Conservation (phyloP, 1,284 basidiomycete genomes). For the Tilletia horrida region DNA sequence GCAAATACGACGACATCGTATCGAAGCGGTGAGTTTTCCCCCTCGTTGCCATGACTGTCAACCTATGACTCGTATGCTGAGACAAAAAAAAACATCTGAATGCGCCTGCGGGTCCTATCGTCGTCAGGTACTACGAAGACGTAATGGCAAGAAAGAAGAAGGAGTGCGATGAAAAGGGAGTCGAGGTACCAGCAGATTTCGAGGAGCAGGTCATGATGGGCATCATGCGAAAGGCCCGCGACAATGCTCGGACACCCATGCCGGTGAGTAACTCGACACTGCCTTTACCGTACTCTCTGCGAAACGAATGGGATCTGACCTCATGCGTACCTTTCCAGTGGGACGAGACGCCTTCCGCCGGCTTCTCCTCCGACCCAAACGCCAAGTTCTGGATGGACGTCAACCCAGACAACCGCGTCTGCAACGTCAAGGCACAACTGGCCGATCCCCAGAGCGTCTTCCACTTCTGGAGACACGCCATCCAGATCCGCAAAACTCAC, state of each 20-base stretch:
- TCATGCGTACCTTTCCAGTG: conserved; percentile 59
- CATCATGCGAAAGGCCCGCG: conserved; percentile 66
- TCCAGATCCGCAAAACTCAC: conserved; percentile 62
- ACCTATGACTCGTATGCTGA: no score
- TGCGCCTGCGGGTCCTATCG: no score
- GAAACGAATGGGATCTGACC: not conserved
- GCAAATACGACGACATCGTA: conserved; percentile 70
- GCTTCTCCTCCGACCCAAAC: conserved; percentile 63
- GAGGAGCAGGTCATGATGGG: conserved; percentile 51
- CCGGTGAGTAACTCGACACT: conserved; percentile 57
- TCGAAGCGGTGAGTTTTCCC: conserved; percentile 40
- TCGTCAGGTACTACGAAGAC: conserved; percentile 31
- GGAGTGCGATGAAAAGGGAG: conserved; percentile 46
- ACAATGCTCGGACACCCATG: conserved; percentile 69
- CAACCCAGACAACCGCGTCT: conserved; percentile 63
- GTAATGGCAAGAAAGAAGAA: conserved; percentile 28
- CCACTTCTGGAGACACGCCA: conserved; percentile 64
- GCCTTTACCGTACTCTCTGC: no score
- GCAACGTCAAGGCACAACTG: conserved; percentile 64
- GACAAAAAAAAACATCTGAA: no score
- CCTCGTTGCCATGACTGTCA: no score
- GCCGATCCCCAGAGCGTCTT: conserved; percentile 61
- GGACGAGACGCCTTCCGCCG: conserved; percentile 62
- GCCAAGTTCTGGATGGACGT: conserved; percentile 71
- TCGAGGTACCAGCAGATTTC: conserved; percentile 8